phyloP scores from a whole-genome alignment of 257 asterid species.

The Plantago elongata region DNA sequence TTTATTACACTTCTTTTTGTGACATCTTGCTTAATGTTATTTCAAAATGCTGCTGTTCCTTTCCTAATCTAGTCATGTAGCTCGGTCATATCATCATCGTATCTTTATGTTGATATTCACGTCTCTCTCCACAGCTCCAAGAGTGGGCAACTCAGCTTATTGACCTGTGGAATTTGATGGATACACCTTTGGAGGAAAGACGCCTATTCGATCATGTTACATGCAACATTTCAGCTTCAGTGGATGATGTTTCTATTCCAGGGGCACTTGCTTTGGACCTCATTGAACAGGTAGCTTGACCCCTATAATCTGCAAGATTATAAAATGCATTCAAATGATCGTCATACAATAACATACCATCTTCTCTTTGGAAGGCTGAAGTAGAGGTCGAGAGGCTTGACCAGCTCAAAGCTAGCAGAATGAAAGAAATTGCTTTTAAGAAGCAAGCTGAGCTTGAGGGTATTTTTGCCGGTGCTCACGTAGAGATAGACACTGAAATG shows the following conservation, averaged over 20 bases:
- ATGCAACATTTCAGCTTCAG: slow-evolving; percentile 82
- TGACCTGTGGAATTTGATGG: slow-evolving; percentile 99
- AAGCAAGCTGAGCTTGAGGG: slow-evolving; percentile 90
- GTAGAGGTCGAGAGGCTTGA: slow-evolving; percentile 97
- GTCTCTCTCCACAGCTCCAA: slow-evolving; percentile 70
- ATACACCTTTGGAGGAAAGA: slow-evolving; percentile 75
- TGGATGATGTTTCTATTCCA: slow-evolving; percentile 73
- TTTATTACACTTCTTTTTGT: slow-evolving; percentile 8
- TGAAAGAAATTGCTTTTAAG: slow-evolving; percentile 95
- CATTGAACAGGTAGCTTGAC: slow-evolving; percentile 64
- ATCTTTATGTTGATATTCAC: slow-evolving; percentile 8
- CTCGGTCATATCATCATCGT: no score
- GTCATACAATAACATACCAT: slow-evolving; percentile 10
- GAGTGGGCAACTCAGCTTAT: slow-evolving; percentile 79
- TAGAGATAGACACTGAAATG: slow-evolving; percentile 80
- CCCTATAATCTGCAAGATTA: slow-evolving; percentile 9
- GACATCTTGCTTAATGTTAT: slow-evolving; percentile 11
- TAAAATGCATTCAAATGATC: background rate
- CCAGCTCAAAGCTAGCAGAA: slow-evolving; percentile 86
- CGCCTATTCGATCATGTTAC: slow-evolving; percentile 50
- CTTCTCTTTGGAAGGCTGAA: slow-evolving; percentile 59
- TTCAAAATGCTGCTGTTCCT: background rate
- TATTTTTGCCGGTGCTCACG: slow-evolving; percentile 76
- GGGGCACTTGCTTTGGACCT: slow-evolving; percentile 89
- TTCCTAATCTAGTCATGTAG: background rate